A percentile compares a stretch with the other conserved stretches of the same genome.
Evolutionary conservation across 805 yeast genomes (phyloP).

Genomic region (Spathaspora passalidarum): DNA sequence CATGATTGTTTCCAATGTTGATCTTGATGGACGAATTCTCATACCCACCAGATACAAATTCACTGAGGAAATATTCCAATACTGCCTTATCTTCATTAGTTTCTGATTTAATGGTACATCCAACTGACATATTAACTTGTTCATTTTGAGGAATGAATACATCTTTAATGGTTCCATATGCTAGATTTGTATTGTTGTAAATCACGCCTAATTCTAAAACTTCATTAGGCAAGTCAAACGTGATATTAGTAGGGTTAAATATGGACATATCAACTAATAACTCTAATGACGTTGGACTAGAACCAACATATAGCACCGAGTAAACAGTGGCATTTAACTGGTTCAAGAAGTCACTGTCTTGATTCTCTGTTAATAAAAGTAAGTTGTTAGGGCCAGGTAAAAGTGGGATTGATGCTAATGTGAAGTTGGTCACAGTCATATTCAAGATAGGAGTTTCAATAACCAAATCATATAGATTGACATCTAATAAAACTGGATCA

Average conservation of each 20-base stretch:
- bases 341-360: constrained; percentile 1
- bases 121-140: constrained; percentile 10
- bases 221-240: constrained; percentile 21
- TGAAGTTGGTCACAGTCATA: background rate
- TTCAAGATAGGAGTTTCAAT: constrained; percentile 11
- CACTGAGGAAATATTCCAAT: constrained; percentile 19
- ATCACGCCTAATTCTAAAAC: constrained; percentile 24
- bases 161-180: constrained; percentile 20
- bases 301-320: constrained; percentile 22
- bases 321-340: constrained; percentile 13
- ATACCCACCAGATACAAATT: constrained; percentile 16
- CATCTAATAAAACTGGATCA: constrained; percentile 4
- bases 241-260: constrained; percentile 28
- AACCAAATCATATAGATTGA: constrained; percentile 12
- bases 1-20: constrained; percentile 23
- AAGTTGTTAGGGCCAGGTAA: background rate
- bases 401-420: background rate
- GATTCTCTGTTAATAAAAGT: background rate
- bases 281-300: constrained; percentile 19
- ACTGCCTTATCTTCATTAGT: constrained; percentile 3
- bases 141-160: constrained; percentile 16
- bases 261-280: constrained; percentile 29
- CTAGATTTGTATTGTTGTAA: constrained; percentile 34
- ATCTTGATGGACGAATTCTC: constrained; percentile 17
- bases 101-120: constrained; percentile 5